Base-by-base conservation (phyloP, 495 filamentous ascomycete species). In the Annulohypoxylon moriforme region DNA sequence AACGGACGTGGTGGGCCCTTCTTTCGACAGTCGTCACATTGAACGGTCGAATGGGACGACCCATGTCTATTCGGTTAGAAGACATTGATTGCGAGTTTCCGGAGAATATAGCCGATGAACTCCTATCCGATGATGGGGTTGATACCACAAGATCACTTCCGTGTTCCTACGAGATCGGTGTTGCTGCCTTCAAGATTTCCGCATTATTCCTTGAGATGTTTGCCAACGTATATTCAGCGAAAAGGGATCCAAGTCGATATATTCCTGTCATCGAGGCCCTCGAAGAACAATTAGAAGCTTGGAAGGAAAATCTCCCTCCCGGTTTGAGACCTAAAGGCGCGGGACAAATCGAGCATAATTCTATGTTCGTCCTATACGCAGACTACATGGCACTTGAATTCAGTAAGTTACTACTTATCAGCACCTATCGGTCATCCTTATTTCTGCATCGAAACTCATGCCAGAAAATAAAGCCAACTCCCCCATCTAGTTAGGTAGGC, bases 81-180 rank as follows among this genome's bases (percentile, higher is more conserved):
- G 92, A 95, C 73, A 89, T 91, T 72, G 93, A 94, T 74, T 85
- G 91, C 46, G 92, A 93, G 67, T 85, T 93, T 27, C 93, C 91
- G 1, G 85, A 92, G 55, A 77, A 86, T 14, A 81, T 94, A 52
- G 81, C 90, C 65, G 92, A 95, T 74, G 87, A 91, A 69, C 82
- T 89, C 33, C 83, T 90, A 4, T 80, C 82, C 0, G 86, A 91
- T 24, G 77, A 84, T 13, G 81, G 85, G 10, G 76, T 85, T 16
- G 78, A 86, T 57, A 82, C 83, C 18, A 76, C 77, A 16, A 83
- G 77, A 75, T 76, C 78, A 56, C 87, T 84, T 63, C 84, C 85
- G 69, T 94, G 92, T 77, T 84, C 82, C 27, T 92, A 90, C 62
- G 78, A 86, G 7, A 86, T 91, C 38, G 91, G 89, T 3, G 81